Percentiles rank a stretch among this genome's conserved stretches.
Conservation (phyloP, 1,284 basidiomycete genomes). For the Trametes polyzona region DNA sequence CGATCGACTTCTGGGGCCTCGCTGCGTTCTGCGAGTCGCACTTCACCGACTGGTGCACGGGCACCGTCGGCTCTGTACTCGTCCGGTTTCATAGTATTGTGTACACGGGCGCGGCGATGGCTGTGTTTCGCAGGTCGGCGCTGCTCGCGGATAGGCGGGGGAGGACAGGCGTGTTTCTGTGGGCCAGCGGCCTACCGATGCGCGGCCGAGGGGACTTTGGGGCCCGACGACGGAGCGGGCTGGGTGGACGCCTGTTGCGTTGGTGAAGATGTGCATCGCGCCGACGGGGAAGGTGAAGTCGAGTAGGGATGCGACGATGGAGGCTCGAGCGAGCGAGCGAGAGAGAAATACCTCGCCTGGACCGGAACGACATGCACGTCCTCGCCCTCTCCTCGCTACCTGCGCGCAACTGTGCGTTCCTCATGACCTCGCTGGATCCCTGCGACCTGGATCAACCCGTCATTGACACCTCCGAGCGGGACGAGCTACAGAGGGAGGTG, state of each 20-base stretch:
- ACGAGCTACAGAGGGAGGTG: constrained; percentile 15
- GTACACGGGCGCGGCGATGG: constrained; percentile 46
- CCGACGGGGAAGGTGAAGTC: background rate
- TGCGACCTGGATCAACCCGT: constrained; percentile 33
- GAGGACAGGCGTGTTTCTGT: constrained; percentile 24
- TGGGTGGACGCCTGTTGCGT: constrained; percentile 41
- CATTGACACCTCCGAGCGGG: constrained; percentile 19
- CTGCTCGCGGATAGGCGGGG: constrained; percentile 44
- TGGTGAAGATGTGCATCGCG: constrained; percentile 38
- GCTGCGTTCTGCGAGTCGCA: constrained; percentile 56
- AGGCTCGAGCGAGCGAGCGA: no score
- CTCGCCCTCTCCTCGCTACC: constrained; percentile 21
- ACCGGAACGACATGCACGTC: constrained; percentile 14
- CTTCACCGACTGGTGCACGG: constrained; percentile 56
- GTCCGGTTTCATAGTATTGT: constrained; percentile 3
- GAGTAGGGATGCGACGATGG: constrained; percentile 23
- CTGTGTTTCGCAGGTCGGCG: constrained; percentile 45
- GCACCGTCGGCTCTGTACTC: background rate
- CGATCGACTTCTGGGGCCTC: constrained; percentile 46
- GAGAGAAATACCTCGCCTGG: background rate
- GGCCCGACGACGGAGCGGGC: constrained; percentile 28
- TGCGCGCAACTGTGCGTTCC: constrained; percentile 23
- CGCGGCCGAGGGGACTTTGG: constrained; percentile 28
- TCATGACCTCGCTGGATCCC: constrained; percentile 35
- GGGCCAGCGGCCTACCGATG: constrained; percentile 21